These are phyloP conservation scores for Torrubiella hemipterigena DNA, from an alignment of 2,329 filamentous ascomycete genomes.

Conservation along the genomic window DNA sequence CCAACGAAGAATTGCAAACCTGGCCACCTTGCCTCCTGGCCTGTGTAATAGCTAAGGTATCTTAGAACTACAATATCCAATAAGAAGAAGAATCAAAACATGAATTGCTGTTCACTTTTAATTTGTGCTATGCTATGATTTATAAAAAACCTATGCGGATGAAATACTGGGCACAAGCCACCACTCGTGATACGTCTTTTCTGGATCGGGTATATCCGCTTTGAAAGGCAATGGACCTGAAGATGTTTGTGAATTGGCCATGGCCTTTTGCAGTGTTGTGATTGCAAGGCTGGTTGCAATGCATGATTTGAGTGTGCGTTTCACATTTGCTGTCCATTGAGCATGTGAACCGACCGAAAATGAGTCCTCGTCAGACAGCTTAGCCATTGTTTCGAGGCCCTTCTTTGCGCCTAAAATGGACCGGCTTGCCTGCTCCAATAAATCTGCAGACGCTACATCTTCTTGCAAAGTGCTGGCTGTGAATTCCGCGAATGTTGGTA, in stretches of 20 bases:
- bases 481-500: constrained; percentile 55
- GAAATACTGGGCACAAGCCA: constrained; percentile 48
- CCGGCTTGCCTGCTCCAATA: constrained; percentile 33
- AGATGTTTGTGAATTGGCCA: constrained; percentile 20
- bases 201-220: constrained; percentile 38
- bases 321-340: constrained; percentile 48
- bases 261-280: constrained; percentile 43
- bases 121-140: too few relatives aligned
- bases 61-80: too few relatives aligned
- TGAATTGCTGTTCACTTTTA: too few relatives aligned
- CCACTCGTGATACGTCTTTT: constrained; percentile 49
- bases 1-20: too few relatives aligned
- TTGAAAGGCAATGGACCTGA: constrained; percentile 23
- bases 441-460: constrained; percentile 21
- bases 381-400: constrained; percentile 44
- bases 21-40: too few relatives aligned
- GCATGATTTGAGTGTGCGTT: constrained; percentile 53
- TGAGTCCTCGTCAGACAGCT: constrained; percentile 35
- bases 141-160: background rate
- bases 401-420: constrained; percentile 36
- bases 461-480: constrained; percentile 26
- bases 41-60: too few relatives aligned
- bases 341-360: constrained; percentile 46
- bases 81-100: too few relatives aligned
- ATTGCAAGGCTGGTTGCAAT: constrained; percentile 59